Evolutionary conservation across 2,329 filamentous ascomycete species (phyloP).

Genomic region (Colletotrichum sp.): DNA sequence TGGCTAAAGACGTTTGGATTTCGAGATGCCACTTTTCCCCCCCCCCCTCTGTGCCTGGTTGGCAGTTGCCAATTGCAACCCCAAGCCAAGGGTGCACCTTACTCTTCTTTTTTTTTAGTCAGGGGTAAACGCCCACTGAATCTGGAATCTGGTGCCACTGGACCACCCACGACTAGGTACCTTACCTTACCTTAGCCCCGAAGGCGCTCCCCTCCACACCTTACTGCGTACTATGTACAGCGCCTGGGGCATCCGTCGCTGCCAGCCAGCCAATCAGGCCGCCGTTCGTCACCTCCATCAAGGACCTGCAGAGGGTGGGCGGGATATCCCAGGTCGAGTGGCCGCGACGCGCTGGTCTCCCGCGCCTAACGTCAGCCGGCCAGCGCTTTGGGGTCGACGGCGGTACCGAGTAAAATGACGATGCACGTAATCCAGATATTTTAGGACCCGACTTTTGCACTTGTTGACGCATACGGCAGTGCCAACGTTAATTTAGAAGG

Average conservation of each 20-base stretch:
- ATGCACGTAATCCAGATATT: constrained; percentile 9
- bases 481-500: not conserved
- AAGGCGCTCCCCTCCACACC: too few species aligned
- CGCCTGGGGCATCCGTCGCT: not conserved
- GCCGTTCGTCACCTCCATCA: not conserved
- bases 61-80: not conserved
- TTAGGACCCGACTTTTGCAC: not conserved
- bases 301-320: not conserved
- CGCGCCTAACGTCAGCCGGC: constrained; percentile 12
- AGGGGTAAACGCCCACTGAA: not conserved
- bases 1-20: not conserved
- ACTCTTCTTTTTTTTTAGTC: not conserved
- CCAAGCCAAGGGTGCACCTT: not conserved
- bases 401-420: not conserved
- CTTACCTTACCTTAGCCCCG: too few species aligned
- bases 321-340: not conserved
- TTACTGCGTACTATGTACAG: too few species aligned
- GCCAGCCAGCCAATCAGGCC: not conserved
- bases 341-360: constrained; percentile 3
- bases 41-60: not conserved
- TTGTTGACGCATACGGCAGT: not conserved
- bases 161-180: not conserved
- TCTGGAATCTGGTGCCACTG: not conserved
- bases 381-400: not conserved
- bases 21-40: not conserved